Percentiles rank a stretch among this genome's conserved stretches.
phyloP scores from a whole-genome alignment of 2,329 filamentous ascomycete species.

The Apiospora pterosperma region DNA sequence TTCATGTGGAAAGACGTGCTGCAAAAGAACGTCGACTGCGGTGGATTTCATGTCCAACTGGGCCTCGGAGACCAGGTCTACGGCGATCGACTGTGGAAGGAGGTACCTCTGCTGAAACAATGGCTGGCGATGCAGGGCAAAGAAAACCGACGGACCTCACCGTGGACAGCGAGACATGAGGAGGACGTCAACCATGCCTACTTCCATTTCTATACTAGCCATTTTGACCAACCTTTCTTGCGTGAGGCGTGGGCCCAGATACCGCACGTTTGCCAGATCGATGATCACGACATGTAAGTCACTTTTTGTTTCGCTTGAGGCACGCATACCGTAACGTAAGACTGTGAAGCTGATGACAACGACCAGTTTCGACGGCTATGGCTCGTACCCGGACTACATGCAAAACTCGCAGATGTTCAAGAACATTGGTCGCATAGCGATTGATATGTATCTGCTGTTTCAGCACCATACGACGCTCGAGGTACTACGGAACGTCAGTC shows the following conservation, averaged over 20 bases:
- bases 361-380: constrained; percentile 92
- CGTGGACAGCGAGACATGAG: constrained; percentile 92
- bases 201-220: constrained; percentile 98
- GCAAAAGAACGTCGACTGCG: constrained; percentile 94
- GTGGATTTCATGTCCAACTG: constrained; percentile 91
- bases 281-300: constrained; percentile 96
- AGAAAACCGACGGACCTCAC: constrained; percentile 83
- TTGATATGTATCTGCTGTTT: constrained; percentile 97
- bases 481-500: constrained; percentile 82
- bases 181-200: constrained; percentile 95
- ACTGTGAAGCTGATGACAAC: neutral
- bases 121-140: constrained; percentile 93
- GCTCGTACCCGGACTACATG: constrained; percentile 97
- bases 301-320: neutral
- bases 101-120: constrained; percentile 88
- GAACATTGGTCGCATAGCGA: constrained; percentile 91
- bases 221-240: constrained; percentile 94
- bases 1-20: constrained; percentile 99
- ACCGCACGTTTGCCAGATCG: constrained; percentile 85
- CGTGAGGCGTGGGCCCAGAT: constrained; percentile 97
- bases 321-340: neutral
- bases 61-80: constrained; percentile 94
- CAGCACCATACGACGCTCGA: constrained; percentile 97
- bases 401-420: constrained; percentile 97
- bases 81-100: constrained; percentile 92